Percentiles rank a stretch among this genome's conserved stretches.
These are phyloP conservation scores for Penicillium longicatenatum DNA, from an alignment of 495 filamentous ascomycete species.

Conservation along the genomic window DNA sequence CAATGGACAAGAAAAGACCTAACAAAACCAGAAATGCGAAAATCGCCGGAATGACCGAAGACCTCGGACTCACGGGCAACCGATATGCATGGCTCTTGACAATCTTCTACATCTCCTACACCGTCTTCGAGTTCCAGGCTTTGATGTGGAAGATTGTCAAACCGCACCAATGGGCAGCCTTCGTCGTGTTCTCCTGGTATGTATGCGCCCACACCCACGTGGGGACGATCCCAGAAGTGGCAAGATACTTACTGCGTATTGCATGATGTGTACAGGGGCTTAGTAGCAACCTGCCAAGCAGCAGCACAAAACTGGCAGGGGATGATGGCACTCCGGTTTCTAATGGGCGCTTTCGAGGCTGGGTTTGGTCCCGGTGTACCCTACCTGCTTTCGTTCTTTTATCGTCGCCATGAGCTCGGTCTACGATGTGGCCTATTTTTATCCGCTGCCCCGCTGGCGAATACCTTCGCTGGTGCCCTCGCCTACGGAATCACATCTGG, in stretches of 20 bases:
- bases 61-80: constrained; percentile 51
- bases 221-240: not conserved
- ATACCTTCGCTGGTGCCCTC: constrained; percentile 78
- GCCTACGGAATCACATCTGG: constrained; percentile 82
- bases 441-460: constrained; percentile 77
- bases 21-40: constrained; percentile 59
- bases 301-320: constrained; percentile 61
- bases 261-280: constrained; percentile 41
- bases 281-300: constrained; percentile 62
- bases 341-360: constrained; percentile 67
- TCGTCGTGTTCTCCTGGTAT: constrained; percentile 52
- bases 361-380: constrained; percentile 71
- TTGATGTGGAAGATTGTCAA: constrained; percentile 73
- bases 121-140: constrained; percentile 67
- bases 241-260: not conserved
- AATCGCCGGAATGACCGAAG: constrained; percentile 52
- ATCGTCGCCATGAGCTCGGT: constrained; percentile 75
- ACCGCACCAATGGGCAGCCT: constrained; percentile 54
- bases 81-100: constrained; percentile 74
- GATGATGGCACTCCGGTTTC: constrained; percentile 67
- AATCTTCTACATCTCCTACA: constrained; percentile 70
- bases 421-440: constrained; percentile 76
- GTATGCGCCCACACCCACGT: constrained; percentile 29
- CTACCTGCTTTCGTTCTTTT: constrained; percentile 82
- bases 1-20: not conserved